These are phyloP conservation scores for Talaromyces sp. DNA, from an alignment of 2,329 filamentous ascomycete genomes.

Conservation along the genomic window DNA sequence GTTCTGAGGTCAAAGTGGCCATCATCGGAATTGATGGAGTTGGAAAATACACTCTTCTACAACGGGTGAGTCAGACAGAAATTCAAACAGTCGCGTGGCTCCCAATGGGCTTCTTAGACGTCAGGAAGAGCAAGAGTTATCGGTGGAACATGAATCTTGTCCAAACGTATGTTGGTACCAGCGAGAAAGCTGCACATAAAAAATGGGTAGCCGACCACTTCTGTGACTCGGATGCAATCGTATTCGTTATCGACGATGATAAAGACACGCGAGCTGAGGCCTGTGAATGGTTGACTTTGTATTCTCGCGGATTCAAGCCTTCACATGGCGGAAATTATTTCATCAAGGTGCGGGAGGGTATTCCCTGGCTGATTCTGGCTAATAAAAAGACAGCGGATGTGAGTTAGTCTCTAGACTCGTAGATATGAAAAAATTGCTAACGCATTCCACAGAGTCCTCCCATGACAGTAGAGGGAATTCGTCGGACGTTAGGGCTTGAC, in stretches of 20 bases:
- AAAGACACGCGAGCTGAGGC: background rate
- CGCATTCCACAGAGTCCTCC: background rate
- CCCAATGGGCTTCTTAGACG: background rate
- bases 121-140: background rate
- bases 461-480: background rate
- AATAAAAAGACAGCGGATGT: background rate
- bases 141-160: background rate
- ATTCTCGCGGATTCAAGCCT: background rate
- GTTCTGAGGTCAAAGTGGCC: background rate
- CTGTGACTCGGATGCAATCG: constrained; percentile 2
- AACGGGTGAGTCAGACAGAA: background rate
- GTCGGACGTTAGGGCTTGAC: background rate
- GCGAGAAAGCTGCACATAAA: background rate
- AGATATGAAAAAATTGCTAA: background rate
- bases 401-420: background rate
- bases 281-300: background rate
- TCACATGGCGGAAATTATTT: background rate
- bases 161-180: background rate
- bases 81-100: background rate
- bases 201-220: background rate
- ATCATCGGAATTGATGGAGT: background rate
- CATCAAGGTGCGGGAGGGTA: background rate
- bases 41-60: constrained; percentile 8
- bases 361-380: background rate
- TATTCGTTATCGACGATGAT: background rate